Evolutionary conservation across 257 asterid genomes (phyloP), one percentile per base, ranked within the genome.

Genomic region (Lycium ferocissimum): DNA sequence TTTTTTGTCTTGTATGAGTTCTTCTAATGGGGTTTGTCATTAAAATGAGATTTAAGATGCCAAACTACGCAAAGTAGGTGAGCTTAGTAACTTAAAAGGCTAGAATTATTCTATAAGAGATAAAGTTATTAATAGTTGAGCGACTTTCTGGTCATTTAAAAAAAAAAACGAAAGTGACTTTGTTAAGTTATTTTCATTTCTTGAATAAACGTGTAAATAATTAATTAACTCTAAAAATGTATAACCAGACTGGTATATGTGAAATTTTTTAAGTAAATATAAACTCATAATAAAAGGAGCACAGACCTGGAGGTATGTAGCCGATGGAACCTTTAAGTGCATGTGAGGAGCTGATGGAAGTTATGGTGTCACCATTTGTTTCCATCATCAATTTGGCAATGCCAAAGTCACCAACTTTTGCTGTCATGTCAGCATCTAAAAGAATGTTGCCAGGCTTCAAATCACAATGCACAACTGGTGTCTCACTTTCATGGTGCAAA

Each of bases 241-340:
- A 12, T 56, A 3, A 1, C 2, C 18, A n/a, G 6, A 13, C 61
- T 13, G n/a, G 4, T 9, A 13, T 13, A 5, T 56, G 4, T 56
- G 6, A 56, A 56, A 2, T 9, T 54, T 51, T 51, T 11, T 3
- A 15, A 4, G 10, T 70, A 35, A 47, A 70, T 22, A 14, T 7
- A 47, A 76, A 66, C 13, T 20, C 14, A 54, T 13, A 13, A 54
- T 13, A n/a, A 57, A 37, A 63, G 17, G 61, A 56, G n/a, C n/a
- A 72, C 86, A 38, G 12, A 91, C 97, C 97, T 91, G 96, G 95
- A 78, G 96, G 93, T 43, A 92, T 91, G 88, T 94, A 92, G 81
- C 97, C 96, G 26, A 94, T 91, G 57, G 97, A 89, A 45, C 95
- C 97, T 85, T 87, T 92, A 12, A 94, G 92, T 43, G 87, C 72